Percentiles rank a stretch among this genome's conserved stretches.
Evolutionary conservation across 139 green algal species (phyloP).

Genomic region (Dunaliella sp.): DNA sequence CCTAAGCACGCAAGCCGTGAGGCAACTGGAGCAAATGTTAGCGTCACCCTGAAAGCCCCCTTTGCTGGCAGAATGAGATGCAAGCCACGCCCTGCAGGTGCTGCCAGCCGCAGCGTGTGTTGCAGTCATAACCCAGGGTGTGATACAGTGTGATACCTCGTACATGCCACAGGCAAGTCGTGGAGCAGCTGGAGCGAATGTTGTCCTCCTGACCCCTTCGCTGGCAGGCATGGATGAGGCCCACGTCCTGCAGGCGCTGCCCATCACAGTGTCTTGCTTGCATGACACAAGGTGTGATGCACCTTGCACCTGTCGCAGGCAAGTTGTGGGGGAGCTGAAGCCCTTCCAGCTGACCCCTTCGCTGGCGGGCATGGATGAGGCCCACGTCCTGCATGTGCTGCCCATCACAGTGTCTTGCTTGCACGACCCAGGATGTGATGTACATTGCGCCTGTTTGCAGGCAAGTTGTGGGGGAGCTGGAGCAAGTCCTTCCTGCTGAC

Average conservation of each 20-base stretch:
- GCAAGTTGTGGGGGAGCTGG: slow-evolving; percentile 11
- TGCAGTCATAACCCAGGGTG: background rate
- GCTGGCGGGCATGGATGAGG: background rate
- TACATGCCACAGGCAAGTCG: background rate
- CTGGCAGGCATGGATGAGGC: background rate
- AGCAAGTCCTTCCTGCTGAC: background rate
- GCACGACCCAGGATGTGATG: background rate
- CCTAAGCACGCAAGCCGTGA: too few relatives aligned
- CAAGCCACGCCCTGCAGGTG: background rate
- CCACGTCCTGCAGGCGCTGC: slow-evolving; percentile 19
- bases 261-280: slow-evolving; percentile 38
- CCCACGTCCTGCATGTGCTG: background rate
- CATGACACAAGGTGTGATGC: slow-evolving; percentile 24
- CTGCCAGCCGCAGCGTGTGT: background rate
- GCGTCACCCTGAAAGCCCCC: background rate
- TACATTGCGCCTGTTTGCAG: background rate
- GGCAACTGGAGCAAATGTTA: too few relatives aligned
- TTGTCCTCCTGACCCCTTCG: background rate
- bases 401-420: background rate
- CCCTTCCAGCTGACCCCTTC: background rate
- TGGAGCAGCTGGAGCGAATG: background rate
- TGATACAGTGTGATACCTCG: background rate
- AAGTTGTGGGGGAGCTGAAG: too few relatives aligned
- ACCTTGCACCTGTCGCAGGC: background rate
- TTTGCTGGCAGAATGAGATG: background rate